Conservation (phyloP, 176 grass and related monocot species). For the Elaeis guineensis region DNA sequence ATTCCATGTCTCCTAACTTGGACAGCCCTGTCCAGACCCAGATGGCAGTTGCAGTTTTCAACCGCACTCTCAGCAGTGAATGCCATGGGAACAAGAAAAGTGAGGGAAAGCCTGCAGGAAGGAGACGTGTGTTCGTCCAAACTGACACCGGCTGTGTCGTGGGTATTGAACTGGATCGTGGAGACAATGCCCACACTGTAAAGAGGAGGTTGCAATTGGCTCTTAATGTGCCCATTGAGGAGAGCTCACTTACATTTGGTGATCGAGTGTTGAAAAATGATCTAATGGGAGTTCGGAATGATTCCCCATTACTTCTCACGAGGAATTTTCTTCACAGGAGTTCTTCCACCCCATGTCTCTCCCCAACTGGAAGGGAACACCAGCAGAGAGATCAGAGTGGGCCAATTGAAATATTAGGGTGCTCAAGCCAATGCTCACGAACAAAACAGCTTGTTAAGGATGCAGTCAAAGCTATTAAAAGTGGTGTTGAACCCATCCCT, state of each 20-base stretch:
- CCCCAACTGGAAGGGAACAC: too few species aligned
- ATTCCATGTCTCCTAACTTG: constrained; percentile 67
- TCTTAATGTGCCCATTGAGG: constrained; percentile 69
- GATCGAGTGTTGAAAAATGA: constrained; percentile 81
- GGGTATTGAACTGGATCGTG: constrained; percentile 73
- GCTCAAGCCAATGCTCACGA: too few species aligned
- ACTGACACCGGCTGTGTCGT: constrained; percentile 83
- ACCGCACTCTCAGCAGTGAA: constrained; percentile 52
- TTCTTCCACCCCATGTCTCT: too few species aligned
- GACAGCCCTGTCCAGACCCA: constrained; percentile 91
- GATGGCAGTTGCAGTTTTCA: constrained; percentile 75
- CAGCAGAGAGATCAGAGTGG: too few species aligned
- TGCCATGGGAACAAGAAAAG: constrained; percentile 39
- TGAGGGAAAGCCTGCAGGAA: constrained; percentile 51
- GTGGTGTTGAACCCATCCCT: too few species aligned
- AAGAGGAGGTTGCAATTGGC: constrained; percentile 90
- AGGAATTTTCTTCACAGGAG: too few species aligned
- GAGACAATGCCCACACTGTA: constrained; percentile 82
- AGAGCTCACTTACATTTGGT: constrained; percentile 80
- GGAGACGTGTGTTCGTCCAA: constrained; percentile 95
- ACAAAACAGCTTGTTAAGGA: too few species aligned
- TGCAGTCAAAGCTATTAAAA: too few species aligned
- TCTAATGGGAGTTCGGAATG: constrained; percentile 54
- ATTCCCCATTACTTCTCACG: too few species aligned
- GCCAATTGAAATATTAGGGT: too few species aligned